Evolutionary conservation across 495 filamentous ascomycete genomes (phyloP).

Genomic region (Neurospora terricola): DNA sequence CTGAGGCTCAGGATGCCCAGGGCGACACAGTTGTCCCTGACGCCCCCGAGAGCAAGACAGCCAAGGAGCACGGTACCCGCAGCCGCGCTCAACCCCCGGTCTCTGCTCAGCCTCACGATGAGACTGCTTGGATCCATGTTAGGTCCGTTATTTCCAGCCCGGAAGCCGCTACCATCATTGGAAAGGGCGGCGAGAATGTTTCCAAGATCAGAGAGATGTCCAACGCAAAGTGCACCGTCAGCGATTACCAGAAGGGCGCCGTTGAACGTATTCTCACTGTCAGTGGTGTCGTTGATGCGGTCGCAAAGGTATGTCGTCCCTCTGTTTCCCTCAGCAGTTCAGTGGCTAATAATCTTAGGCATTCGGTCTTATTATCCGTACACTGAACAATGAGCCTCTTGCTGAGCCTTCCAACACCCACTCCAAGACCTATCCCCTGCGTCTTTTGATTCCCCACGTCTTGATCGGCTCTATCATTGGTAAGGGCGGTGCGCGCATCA

Average conservation of each 20-base stretch:
- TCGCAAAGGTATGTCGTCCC: conserved; percentile 68
- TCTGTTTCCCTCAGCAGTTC: background rate
- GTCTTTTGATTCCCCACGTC: conserved; percentile 90
- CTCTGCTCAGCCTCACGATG: conserved; percentile 49
- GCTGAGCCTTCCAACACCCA: conserved; percentile 75
- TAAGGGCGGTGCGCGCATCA: conserved; percentile 87
- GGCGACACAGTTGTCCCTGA: conserved; percentile 65
- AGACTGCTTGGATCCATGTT: conserved; percentile 93
- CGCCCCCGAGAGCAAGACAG: conserved; percentile 39
- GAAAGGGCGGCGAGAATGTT: conserved; percentile 97
- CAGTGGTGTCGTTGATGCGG: conserved; percentile 87
- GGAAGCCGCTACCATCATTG: conserved; percentile 95
- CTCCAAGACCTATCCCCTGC: conserved; percentile 95
- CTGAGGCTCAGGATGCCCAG: conserved; percentile 49
- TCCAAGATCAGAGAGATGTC: conserved; percentile 86
- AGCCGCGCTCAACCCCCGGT: conserved; percentile 38
- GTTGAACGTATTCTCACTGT: conserved; percentile 96
- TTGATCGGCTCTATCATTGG: conserved; percentile 98
- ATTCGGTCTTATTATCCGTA: conserved; percentile 95
- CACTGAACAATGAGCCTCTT: conserved; percentile 90
- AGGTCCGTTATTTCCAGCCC: conserved; percentile 92
- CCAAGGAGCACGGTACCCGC: conserved; percentile 7
- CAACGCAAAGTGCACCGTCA: conserved; percentile 94
- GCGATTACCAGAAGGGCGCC: conserved; percentile 92
- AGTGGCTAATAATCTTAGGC: conserved; percentile 46